Evolutionary conservation across 2,329 filamentous ascomycete species (phyloP), one percentile per base, ranked within the genome.

Genomic region (Aspergillus fumigatiaffinis): DNA sequence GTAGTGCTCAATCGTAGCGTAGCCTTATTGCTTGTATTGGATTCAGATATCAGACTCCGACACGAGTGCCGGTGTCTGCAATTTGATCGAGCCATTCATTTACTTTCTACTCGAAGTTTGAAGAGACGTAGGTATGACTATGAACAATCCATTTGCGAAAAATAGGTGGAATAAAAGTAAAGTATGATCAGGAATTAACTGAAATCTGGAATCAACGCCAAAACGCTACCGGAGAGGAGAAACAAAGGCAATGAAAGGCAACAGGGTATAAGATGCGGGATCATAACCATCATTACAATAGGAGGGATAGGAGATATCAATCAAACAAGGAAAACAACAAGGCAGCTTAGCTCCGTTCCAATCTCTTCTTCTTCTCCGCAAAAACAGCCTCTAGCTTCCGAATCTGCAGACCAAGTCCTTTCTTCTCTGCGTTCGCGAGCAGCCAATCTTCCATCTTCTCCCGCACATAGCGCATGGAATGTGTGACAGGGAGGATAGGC

Each of bases 381-480:
- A 96, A 80, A 38, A 87, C 76, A 25, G 80, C 85, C 73, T 91
- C 88, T 68, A 97, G 79, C 50, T 91, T 78, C 56, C 77, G 71
- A 35, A 87, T 74, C 66, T 83, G 75, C 12, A 74, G 74, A 65
- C 82, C 82, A 66, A 87, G 71, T 75, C 68, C 89, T 0, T 92
- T 92, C 68, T 87, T 88, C 78, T 96, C 92, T 63, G 88, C 89
- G 72, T 95, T 94, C 9, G 72, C 81, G 75, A 89, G 87, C 55
- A 97, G 77, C 88, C 91, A 96, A 2, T 56, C 69, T 78, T 97
- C 92, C 92, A 97, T 96, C 68, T 80, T 81, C 77, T 90, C 86
- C 60, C 93, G 82, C 12, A 90, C 79, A 28, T 70, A 72, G 65
- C 80, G 83, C 85, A 97, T 85, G 1, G 88, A 84, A 68, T 80